Evolutionary conservation across 768 basidiomycete species (phyloP).

Genomic region (Pisolithus sp.): DNA sequence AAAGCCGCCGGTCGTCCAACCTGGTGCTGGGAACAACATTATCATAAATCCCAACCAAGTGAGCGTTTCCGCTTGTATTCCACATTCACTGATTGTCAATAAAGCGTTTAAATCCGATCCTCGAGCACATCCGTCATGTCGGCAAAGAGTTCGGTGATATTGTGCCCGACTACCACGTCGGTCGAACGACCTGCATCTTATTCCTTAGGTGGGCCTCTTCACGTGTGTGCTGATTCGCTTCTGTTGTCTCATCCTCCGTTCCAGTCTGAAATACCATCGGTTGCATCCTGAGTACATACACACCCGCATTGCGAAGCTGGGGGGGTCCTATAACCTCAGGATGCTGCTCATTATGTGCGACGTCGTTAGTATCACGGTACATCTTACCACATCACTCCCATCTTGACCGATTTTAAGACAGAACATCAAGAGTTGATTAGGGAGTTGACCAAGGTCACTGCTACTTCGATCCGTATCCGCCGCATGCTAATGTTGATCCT

Average conservation of each 20-base stretch:
- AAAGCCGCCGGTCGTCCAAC: slow-evolving; percentile 55
- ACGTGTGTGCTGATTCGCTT: not conserved
- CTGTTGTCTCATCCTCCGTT: not conserved
- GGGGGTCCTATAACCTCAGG: slow-evolving; percentile 72
- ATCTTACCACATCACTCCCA: not conserved
- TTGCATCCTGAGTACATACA: slow-evolving; percentile 97
- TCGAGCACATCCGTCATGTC: slow-evolving; percentile 81
- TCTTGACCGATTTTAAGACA: slow-evolving; percentile 39
- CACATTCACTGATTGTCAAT: not conserved
- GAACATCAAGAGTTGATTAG: slow-evolving; percentile 90
- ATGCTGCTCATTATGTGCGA: slow-evolving; percentile 89
- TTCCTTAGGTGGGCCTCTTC: slow-evolving; percentile 66
- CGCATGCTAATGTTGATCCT: not conserved
- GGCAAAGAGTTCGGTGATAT: slow-evolving; percentile 95
- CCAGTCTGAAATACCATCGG: slow-evolving; percentile 87
- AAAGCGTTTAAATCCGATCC: slow-evolving; percentile 84
- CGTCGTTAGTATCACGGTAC: slow-evolving; percentile 52
- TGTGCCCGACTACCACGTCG: slow-evolving; percentile 91
- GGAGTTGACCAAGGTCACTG: slow-evolving; percentile 78
- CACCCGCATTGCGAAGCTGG: slow-evolving; percentile 81
- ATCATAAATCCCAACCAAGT: slow-evolving; percentile 60
- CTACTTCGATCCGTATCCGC: slow-evolving; percentile 2
- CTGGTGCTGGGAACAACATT: slow-evolving; percentile 58
- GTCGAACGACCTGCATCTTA: slow-evolving; percentile 84
- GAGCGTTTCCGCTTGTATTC: not conserved